These are phyloP conservation scores for Stephania cephalantha DNA, from an alignment of 164 flowering plant species.

Conservation along the genomic window DNA sequence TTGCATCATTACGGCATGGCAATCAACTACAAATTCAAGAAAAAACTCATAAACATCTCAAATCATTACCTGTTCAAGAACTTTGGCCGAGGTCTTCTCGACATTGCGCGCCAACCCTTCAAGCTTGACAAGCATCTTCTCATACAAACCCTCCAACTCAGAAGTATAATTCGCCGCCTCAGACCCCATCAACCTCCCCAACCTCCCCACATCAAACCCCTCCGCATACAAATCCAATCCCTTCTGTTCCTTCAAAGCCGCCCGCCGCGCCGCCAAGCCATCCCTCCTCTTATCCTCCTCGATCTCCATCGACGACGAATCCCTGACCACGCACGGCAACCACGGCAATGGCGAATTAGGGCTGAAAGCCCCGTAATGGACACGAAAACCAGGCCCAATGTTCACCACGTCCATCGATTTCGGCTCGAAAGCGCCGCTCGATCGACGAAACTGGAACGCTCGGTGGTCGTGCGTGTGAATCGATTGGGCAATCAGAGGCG, in stretches of 20 bases:
- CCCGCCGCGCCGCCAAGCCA: slow-evolving; percentile 26
- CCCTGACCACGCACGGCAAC: slow-evolving; percentile 32
- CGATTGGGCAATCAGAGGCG: slow-evolving; percentile 40
- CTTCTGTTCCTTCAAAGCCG: slow-evolving; percentile 34
- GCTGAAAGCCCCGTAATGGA: slow-evolving; percentile 56
- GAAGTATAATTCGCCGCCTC: slow-evolving; percentile 45
- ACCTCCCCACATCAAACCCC: slow-evolving; percentile 49
- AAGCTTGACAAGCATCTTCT: slow-evolving; percentile 68
- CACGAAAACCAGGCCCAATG: slow-evolving; percentile 81
- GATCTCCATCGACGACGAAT: slow-evolving; percentile 19
- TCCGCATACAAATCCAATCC: slow-evolving; percentile 46
- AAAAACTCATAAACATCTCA: background rate
- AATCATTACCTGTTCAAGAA: slow-evolving; percentile 58
- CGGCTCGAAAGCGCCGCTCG: slow-evolving; percentile 33
- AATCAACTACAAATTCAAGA: background rate
- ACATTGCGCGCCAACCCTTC: slow-evolving; percentile 55
- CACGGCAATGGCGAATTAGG: slow-evolving; percentile 62
- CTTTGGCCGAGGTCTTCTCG: slow-evolving; percentile 52
- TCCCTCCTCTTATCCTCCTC: slow-evolving; percentile 23
- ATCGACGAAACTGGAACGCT: slow-evolving; percentile 47
- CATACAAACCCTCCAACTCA: slow-evolving; percentile 71
- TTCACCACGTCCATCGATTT: slow-evolving; percentile 53
- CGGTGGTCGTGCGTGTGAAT: slow-evolving; percentile 84
- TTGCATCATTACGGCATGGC: too few species aligned
- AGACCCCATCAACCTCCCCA: slow-evolving; percentile 56